Conservation (phyloP, 495 filamentous ascomycete genomes). For the Neurospora sp. region DNA sequence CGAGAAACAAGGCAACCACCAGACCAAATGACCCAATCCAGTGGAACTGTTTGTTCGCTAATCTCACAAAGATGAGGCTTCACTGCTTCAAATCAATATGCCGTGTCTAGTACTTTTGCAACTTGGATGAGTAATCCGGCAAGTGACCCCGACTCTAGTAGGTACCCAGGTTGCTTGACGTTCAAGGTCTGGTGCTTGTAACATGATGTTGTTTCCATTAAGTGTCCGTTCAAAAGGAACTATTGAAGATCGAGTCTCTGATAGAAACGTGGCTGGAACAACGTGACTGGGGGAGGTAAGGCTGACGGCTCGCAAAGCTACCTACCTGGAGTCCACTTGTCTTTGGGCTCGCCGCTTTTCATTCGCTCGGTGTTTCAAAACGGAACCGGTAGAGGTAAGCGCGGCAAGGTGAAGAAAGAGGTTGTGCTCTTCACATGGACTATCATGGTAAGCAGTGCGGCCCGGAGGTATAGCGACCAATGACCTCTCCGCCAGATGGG, state of each 20-base stretch:
- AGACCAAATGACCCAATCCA: neutral
- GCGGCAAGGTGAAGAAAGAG: neutral
- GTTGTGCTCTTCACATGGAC: neutral
- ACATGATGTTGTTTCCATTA: neutral
- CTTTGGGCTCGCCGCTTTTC: no score
- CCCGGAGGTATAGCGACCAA: neutral
- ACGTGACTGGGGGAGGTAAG: neutral
- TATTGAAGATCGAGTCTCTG: neutral
- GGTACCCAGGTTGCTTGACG: neutral
- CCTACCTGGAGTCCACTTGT: no score
- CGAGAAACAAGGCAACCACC: neutral
- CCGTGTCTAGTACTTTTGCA: neutral
- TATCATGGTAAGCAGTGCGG: neutral
- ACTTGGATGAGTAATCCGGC: neutral
- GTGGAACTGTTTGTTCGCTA: neutral
- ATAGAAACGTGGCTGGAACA: neutral
- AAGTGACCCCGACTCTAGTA: neutral
- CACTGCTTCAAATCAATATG: neutral
- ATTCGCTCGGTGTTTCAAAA: neutral
- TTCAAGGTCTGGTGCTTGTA: neutral
- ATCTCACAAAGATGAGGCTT: neutral
- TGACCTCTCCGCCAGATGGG: neutral
- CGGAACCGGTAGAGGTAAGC: neutral
- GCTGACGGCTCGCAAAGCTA: neutral
- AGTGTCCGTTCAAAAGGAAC: neutral